A percentile compares a stretch with the other conserved stretches of the same genome.
Evolutionary conservation across 75 land plant genomes (phyloP).

Genomic region (Adiantum capillusveneris): DNA sequence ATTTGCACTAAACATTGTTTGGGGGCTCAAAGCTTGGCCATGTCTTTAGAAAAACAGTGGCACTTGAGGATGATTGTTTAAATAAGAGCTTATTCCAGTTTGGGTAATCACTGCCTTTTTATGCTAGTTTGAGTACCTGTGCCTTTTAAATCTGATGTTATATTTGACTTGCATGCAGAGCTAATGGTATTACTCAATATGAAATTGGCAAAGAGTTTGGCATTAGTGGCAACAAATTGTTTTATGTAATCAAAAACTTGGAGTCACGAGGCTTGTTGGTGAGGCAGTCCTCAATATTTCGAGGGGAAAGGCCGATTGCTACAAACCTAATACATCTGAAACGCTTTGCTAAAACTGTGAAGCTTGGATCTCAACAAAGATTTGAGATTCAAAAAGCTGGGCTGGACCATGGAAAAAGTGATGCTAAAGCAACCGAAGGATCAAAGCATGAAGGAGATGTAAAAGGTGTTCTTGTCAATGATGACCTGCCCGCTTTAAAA

Average conservation of each 20-base stretch:
- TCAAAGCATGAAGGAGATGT: conserved; percentile 13
- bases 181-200: conserved; percentile 84
- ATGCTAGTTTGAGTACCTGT: too few species aligned
- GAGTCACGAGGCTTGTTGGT: conserved; percentile 68
- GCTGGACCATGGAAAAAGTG: conserved; percentile 11
- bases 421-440: conserved; percentile 15
- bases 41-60: too few species aligned
- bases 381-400: conserved; percentile 56
- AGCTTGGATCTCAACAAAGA: conserved; percentile 60
- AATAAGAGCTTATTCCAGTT: too few species aligned
- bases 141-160: background rate
- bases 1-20: too few species aligned
- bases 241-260: conserved; percentile 64
- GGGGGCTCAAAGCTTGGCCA: too few species aligned
- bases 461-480: conserved; percentile 55
- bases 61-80: too few species aligned
- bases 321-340: conserved; percentile 74
- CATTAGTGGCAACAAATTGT: conserved; percentile 69
- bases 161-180: conserved; percentile 37
- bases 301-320: conserved; percentile 30
- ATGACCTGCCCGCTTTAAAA: conserved; percentile 77
- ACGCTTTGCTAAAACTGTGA: conserved; percentile 76
- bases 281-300: conserved; percentile 58
- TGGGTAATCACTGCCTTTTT: too few species aligned
- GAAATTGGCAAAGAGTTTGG: conserved; percentile 77